These are phyloP conservation scores for Quillaja saponaria DNA, from an alignment of 306 rosid species.

Conservation along the genomic window DNA sequence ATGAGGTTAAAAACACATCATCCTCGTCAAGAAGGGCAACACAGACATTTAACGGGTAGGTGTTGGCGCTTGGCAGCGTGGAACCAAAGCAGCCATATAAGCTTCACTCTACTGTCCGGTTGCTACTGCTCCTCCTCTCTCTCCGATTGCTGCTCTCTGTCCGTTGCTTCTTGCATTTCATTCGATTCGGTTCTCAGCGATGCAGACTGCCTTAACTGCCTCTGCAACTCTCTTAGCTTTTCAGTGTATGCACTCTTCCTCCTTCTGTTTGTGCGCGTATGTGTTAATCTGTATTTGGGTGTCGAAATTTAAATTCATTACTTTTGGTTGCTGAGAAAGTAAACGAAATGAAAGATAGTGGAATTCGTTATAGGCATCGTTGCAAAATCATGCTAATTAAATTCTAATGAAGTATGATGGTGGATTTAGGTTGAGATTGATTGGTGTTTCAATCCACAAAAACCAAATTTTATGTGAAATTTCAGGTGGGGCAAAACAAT, in stretches of 20 bases:
- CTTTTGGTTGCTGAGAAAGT: conserved; percentile 12
- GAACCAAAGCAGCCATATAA: conserved; percentile 29
- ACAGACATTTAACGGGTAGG: no score
- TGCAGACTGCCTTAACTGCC: conserved; percentile 40
- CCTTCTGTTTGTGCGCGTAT: not conserved
- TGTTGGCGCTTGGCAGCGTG: no score
- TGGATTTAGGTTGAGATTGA: not conserved
- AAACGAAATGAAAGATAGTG: not conserved
- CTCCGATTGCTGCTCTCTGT: not conserved
- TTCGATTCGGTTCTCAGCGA: conserved; percentile 26
- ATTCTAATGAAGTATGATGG: not conserved
- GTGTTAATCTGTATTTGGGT: not conserved
- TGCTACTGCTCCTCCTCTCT: not conserved
- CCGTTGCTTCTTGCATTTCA: not conserved
- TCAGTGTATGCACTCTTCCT: conserved; percentile 41
- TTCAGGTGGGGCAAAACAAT: conserved; percentile 51
- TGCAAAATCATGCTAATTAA: no score
- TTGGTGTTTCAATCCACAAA: no score
- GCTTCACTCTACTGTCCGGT: not conserved
- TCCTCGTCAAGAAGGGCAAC: no score
- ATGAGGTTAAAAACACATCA: no score
- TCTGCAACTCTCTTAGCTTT: conserved; percentile 45
- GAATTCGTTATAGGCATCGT: no score
- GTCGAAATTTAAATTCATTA: not conserved
- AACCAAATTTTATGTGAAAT: no score